A percentile compares a stretch with the other conserved stretches of the same genome.
Conservation (phyloP, 2,329 filamentous ascomycete genomes). For the Talaromyces albobiverticillius region DNA sequence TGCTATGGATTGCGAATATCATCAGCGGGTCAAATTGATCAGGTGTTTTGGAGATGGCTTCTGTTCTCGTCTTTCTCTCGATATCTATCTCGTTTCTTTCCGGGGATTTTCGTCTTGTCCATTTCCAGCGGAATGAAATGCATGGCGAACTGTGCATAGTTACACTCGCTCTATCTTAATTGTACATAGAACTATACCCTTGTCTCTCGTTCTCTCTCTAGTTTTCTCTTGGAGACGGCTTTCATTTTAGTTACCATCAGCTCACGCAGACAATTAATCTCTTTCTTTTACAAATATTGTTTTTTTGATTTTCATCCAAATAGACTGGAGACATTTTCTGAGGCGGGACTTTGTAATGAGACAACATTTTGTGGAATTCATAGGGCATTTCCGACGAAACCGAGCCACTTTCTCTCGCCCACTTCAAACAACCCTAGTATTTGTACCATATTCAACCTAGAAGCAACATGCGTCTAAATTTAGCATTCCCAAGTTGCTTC, state of each 20-base stretch:
- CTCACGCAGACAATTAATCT: not conserved
- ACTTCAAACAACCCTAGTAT: too few species aligned
- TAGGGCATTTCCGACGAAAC: too few species aligned
- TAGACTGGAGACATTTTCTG: not conserved
- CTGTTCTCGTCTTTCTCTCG: not conserved
- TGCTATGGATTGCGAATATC: not conserved
- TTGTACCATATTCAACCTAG: too few species aligned
- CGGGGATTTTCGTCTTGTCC: not conserved
- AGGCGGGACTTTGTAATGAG: too few species aligned
- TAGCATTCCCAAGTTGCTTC: too few species aligned
- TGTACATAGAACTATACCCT: not conserved
- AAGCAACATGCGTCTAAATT: too few species aligned
- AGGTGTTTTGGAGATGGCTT: conserved; percentile 5
- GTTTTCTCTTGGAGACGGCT: not conserved
- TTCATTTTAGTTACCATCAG: not conserved
- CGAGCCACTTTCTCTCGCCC: too few species aligned
- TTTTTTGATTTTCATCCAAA: not conserved
- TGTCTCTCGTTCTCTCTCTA: not conserved
- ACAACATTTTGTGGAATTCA: too few species aligned
- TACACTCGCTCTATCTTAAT: not conserved
- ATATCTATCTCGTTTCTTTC: not conserved
- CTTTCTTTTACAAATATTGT: not conserved
- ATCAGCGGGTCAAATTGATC: not conserved
- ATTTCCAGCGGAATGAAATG: not conserved
- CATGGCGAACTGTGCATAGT: not conserved